These are phyloP conservation scores for Gracilaria gracilis DNA, from an alignment of 23 red algal genomes.

Conservation along the genomic window DNA sequence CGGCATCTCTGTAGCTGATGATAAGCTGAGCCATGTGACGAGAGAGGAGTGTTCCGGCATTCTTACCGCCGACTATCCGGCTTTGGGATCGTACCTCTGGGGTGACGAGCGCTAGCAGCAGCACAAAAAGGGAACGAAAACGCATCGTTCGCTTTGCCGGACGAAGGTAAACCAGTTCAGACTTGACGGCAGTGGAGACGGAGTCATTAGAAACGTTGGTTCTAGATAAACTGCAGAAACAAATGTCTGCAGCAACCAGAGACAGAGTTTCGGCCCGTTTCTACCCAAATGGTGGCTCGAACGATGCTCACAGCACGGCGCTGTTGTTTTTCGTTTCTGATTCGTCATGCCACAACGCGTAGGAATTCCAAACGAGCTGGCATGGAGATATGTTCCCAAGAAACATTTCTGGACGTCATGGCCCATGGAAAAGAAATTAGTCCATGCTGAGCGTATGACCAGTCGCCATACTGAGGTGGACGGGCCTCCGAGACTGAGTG, in stretches of 20 bases:
- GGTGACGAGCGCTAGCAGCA: not conserved
- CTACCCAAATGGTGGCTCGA: not conserved
- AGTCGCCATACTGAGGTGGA: not conserved
- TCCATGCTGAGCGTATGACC: not conserved
- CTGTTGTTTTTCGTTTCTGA: slow-evolving; percentile 20
- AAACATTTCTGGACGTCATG: not conserved
- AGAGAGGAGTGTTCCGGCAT: slow-evolving; percentile 36
- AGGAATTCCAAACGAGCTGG: not conserved
- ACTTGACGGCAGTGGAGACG: not conserved
- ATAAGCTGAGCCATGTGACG: slow-evolving; percentile 64
- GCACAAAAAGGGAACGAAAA: not conserved
- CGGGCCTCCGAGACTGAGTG: not conserved
- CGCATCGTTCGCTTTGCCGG: not conserved
- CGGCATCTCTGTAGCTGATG: slow-evolving; percentile 36
- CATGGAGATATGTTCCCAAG: not conserved
- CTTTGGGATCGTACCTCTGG: not conserved
- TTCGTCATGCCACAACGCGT: not conserved
- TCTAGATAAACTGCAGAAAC: not conserved
- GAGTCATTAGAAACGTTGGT: not conserved
- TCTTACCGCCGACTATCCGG: slow-evolving; percentile 56
- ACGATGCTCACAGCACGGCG: not conserved
- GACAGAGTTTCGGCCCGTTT: slow-evolving; percentile 11
- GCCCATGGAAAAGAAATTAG: not conserved
- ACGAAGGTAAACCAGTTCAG: not conserved
- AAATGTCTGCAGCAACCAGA: not conserved